Conservation (phyloP, 2,329 filamentous ascomycete species). For the Pyricularia pennisetigena region DNA sequence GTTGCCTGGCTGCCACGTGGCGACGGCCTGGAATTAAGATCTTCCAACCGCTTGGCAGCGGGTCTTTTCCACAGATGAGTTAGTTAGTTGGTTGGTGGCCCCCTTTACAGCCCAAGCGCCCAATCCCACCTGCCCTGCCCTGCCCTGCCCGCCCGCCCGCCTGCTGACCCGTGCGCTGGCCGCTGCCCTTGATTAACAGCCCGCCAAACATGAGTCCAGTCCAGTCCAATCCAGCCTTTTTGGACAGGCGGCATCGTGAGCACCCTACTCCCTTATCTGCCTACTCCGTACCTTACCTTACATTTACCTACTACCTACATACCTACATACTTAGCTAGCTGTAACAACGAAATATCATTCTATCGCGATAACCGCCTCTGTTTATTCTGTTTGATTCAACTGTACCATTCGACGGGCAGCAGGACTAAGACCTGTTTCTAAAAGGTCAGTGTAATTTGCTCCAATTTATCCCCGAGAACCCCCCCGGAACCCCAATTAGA, state of each 20-base stretch:
- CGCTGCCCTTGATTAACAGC: neutral
- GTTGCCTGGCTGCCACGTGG: constrained; percentile 1
- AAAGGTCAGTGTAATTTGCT: neutral
- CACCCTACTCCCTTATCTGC: neutral
- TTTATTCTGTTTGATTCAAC: neutral
- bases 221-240: too few species aligned
- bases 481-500: neutral
- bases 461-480: neutral
- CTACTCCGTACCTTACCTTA: neutral
- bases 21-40: constrained; percentile 4
- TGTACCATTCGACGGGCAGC: neutral
- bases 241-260: neutral
- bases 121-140: neutral
- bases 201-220: neutral
- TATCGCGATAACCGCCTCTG: neutral
- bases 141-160: neutral
- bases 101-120: neutral
- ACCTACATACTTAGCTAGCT: neutral
- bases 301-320: neutral
- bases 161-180: neutral
- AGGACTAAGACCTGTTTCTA: neutral
- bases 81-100: neutral
- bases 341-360: neutral
- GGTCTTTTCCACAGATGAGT: neutral
- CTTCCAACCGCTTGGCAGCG: constrained; percentile 1